These are phyloP conservation scores for Psilocybe sp. DNA, from an alignment of 768 basidiomycete genomes.

Conservation along the genomic window DNA sequence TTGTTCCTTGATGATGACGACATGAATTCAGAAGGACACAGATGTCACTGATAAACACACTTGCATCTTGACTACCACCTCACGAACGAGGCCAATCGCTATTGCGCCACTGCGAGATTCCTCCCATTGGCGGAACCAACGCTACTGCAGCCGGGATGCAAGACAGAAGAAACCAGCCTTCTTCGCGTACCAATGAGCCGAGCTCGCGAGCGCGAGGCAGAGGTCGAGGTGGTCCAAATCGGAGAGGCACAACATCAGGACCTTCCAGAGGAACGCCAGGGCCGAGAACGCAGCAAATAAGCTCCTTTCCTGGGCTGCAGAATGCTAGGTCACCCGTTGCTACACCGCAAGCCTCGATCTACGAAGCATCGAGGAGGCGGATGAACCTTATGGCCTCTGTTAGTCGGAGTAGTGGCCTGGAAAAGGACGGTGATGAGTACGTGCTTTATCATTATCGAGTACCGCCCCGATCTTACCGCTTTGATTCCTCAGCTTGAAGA, in stretches of 20 bases:
- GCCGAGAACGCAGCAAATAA: too few species aligned
- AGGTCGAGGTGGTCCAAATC: conserved; percentile 3
- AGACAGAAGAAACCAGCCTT: too few species aligned
- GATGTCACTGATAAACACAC: too few species aligned
- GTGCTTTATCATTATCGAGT: background rate
- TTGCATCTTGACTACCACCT: too few species aligned
- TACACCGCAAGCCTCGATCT: background rate
- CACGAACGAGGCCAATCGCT: too few species aligned
- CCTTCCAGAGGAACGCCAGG: background rate
- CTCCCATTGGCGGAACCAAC: too few species aligned
- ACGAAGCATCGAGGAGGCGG: conserved; percentile 22
- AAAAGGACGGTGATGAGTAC: conserved; percentile 73
- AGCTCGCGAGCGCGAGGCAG: conserved; percentile 13
- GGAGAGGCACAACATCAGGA: conserved; percentile 5
- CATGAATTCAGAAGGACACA: too few species aligned
- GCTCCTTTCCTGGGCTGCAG: too few species aligned
- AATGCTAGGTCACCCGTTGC: too few species aligned
- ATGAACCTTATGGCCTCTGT: conserved; percentile 73
- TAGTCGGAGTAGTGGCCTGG: conserved; percentile 74
- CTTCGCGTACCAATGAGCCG: conserved; percentile 2
- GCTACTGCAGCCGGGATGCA: too few species aligned
- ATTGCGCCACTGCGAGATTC: too few species aligned
- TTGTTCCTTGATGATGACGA: too few species aligned
- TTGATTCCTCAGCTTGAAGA: conserved; percentile 49
- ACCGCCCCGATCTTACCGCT: conserved; percentile 4